phyloP scores from a whole-genome alignment of 2,329 filamentous ascomycete species.

The Fusarium ambrosium region DNA sequence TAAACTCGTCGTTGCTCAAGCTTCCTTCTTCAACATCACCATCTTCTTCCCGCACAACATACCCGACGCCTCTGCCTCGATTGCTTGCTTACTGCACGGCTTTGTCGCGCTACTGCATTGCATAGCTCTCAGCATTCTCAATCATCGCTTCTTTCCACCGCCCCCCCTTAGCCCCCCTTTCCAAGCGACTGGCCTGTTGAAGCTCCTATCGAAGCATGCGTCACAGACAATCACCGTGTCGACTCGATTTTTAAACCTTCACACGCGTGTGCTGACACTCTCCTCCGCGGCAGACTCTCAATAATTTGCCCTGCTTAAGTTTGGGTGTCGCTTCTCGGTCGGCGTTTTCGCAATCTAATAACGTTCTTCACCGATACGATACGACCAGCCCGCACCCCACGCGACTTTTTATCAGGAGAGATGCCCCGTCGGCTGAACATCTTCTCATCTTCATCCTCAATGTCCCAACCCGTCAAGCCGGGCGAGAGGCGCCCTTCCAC shows the following conservation, averaged over 20 bases:
- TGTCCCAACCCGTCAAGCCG: constrained; percentile 62
- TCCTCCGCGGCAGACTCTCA: constrained; percentile 20
- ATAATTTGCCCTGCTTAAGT: constrained; percentile 5
- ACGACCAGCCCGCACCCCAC: constrained; percentile 15
- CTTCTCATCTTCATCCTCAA: constrained; percentile 65
- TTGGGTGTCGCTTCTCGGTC: constrained; percentile 16
- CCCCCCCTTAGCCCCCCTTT: constrained; percentile 6
- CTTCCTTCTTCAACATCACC: constrained; percentile 33
- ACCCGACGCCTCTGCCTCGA: constrained; percentile 19
- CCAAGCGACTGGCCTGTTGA: constrained; percentile 2
- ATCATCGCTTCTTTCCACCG: constrained; percentile 2
- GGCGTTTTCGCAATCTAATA: constrained; percentile 17
- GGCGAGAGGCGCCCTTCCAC: constrained; percentile 71
- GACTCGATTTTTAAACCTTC: constrained; percentile 23
- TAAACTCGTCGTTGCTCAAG: constrained; percentile 33
- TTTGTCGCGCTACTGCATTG: constrained; percentile 20
- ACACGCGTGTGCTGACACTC: constrained; percentile 26
- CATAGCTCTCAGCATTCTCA: constrained; percentile 13
- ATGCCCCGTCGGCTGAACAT: constrained; percentile 74
- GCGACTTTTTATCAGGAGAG: constrained; percentile 51
- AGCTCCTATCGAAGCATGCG: constrained; percentile 35
- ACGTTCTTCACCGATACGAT: constrained; percentile 15
- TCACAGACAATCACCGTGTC: constrained; percentile 20
- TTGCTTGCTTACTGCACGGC: constrained; percentile 31
- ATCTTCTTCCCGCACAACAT: constrained; percentile 24